These are phyloP conservation scores for Solanum raphanifolium DNA, from an alignment of 257 asterid species.

Conservation along the genomic window DNA sequence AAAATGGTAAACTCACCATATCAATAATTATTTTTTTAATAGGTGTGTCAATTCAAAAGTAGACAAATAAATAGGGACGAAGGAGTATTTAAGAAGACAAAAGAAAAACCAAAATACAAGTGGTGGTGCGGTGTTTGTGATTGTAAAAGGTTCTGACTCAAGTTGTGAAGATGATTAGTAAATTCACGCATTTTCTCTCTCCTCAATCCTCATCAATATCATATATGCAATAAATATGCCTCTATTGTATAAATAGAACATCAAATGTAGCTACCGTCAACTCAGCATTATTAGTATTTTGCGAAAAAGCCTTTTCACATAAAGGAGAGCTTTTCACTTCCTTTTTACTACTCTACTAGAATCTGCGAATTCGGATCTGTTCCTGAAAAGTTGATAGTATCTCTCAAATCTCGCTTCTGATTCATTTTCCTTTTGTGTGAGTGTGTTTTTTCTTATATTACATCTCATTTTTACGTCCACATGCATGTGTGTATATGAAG, in stretches of 20 bases:
- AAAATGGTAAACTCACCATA: too few relatives aligned
- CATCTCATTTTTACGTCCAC: background rate
- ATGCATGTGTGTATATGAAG: background rate
- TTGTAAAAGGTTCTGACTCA: background rate
- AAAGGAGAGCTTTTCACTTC: background rate
- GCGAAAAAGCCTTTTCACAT: background rate
- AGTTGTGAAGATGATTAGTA: background rate
- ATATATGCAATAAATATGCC: background rate
- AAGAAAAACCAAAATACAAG: background rate
- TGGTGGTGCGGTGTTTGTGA: background rate
- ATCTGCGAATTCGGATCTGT: background rate
- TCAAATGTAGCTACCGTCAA: background rate
- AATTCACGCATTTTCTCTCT: background rate
- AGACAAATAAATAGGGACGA: fast-evolving
- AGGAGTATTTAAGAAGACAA: background rate
- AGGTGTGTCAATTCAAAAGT: too few relatives aligned
- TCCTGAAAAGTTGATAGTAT: background rate
- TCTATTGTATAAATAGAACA: background rate
- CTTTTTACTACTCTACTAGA: background rate
- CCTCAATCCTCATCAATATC: background rate
- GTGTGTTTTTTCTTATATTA: background rate
- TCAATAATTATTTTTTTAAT: too few relatives aligned
- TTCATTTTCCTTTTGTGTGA: background rate
- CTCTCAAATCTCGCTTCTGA: background rate
- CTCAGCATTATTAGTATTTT: background rate